Base-by-base conservation (phyloP, 2,329 filamentous ascomycete genomes). In the Simplicillium sp. region DNA sequence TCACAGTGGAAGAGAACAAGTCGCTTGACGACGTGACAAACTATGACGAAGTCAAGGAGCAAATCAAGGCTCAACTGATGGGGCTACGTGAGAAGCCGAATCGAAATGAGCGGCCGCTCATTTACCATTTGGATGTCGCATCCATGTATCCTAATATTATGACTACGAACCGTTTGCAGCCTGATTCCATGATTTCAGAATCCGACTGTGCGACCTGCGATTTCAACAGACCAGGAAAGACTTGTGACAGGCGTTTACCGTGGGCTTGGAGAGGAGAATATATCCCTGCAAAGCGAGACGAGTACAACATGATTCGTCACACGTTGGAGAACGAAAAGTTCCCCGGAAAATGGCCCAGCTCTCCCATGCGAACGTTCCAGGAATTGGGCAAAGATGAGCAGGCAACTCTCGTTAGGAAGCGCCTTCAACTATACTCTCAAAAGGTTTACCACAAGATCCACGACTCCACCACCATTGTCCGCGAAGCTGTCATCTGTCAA, bases 111-210 rank as follows among this genome's bases (percentile, higher is more conserved):
- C 71, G 80, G 34, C 92, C 92, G 4, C 75, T 94, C 28, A 98
- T 98, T 49, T 98, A 98, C 64, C 92, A 98, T 71, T 70, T 98
- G 65, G 92, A 98, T 57, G 94, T 98, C 44, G 92, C 92, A 14
- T 96, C 92, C 44, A 98, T 98, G 92, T 98, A 98, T 59, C 92
- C 92, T 9, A 98, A 98, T 62, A 98, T 98, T 60, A 98, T 98
- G 94, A 98, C 94, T 2, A 98, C 92, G 1, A 98, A 98, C 61
- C 84, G 92, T 59, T 65, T 98, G 36, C 92, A 98, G 52, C 92
- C 92, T 0, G 92, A 98, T 61, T 97, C 92, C n/a, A 94, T 98
- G 88, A 94, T 98, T 40, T 72, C 90, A 37, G 94, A 98, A 58
- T 87, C 89, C 1, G 87, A 95, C 53, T 98, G 94, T 54, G 92